phyloP scores from a whole-genome alignment of 371 early-diverging fungal genomes.

The Rhizopus microsporus region DNA sequence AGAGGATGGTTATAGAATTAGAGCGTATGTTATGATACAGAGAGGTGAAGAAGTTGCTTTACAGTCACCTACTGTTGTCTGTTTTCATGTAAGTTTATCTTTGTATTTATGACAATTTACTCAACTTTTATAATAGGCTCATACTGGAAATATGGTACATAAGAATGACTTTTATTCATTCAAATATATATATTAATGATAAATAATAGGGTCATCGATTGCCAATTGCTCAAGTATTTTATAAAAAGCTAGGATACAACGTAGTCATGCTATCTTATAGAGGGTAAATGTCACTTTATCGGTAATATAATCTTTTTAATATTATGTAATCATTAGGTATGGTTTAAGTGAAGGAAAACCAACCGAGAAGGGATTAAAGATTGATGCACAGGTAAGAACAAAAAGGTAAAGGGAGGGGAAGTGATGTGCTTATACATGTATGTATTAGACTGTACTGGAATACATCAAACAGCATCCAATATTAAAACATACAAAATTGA shows the following conservation, averaged over 20 bases:
- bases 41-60: constrained; percentile 52
- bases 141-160: constrained; percentile 92
- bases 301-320: not conserved
- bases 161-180: constrained; percentile 4
- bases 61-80: constrained; percentile 74
- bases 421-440: not conserved
- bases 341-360: constrained; percentile 87
- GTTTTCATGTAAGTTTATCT: constrained; percentile 70
- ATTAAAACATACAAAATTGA: constrained; percentile 70
- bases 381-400: constrained; percentile 85
- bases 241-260: constrained; percentile 72
- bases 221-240: constrained; percentile 81
- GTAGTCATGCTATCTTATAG: constrained; percentile 96
- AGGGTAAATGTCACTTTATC: constrained; percentile 58
- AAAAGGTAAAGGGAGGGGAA: constrained; percentile 1
- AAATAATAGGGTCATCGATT: constrained; percentile 78
- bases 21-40: constrained; percentile 77
- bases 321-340: constrained; percentile 60
- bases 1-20: constrained; percentile 75
- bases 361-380: constrained; percentile 82
- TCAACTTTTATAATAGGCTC: constrained; percentile 56
- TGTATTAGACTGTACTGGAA: constrained; percentile 75
- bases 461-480: constrained; percentile 74
- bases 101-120: not conserved
- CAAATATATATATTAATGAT: constrained; percentile 7